phyloP scores from a whole-genome alignment of 495 filamentous ascomycete genomes.

The Tricharina praecox region DNA sequence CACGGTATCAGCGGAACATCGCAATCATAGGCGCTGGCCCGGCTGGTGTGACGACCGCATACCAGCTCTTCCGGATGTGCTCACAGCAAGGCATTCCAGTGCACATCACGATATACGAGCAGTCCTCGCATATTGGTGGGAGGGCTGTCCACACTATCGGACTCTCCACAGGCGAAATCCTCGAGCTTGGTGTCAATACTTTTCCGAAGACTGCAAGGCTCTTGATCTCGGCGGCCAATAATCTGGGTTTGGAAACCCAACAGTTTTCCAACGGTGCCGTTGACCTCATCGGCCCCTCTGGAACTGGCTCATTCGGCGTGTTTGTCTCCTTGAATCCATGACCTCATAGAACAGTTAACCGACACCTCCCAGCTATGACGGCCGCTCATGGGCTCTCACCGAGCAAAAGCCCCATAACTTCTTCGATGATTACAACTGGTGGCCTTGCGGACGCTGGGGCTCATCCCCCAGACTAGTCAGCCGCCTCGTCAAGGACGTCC shows the following conservation, averaged over 20 bases:
- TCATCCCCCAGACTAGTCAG: neutral
- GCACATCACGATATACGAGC: neutral
- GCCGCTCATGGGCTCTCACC: neutral
- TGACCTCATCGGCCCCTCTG: too few relatives aligned
- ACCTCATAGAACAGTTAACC: too few relatives aligned
- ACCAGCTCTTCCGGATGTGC: neutral
- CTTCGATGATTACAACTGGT: too few relatives aligned
- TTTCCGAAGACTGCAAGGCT: neutral
- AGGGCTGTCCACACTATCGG: neutral
- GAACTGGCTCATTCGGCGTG: neutral
- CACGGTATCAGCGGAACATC: neutral
- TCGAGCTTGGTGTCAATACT: neutral
- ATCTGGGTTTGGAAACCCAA: neutral
- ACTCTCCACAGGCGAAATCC: neutral
- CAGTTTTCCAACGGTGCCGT: too few relatives aligned
- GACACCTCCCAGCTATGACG: neutral
- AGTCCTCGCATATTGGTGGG: neutral
- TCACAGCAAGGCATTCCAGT: neutral
- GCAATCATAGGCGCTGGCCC: neutral
- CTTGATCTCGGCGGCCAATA: neutral
- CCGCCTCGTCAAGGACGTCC: too few relatives aligned
- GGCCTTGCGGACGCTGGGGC: neutral
- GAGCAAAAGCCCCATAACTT: neutral
- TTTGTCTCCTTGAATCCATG: neutral
- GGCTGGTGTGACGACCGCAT: neutral